A percentile compares a stretch with the other conserved stretches of the same genome.
phyloP scores from a whole-genome alignment of 176 grass and related monocot genomes.

The Aegilops speltoides region DNA sequence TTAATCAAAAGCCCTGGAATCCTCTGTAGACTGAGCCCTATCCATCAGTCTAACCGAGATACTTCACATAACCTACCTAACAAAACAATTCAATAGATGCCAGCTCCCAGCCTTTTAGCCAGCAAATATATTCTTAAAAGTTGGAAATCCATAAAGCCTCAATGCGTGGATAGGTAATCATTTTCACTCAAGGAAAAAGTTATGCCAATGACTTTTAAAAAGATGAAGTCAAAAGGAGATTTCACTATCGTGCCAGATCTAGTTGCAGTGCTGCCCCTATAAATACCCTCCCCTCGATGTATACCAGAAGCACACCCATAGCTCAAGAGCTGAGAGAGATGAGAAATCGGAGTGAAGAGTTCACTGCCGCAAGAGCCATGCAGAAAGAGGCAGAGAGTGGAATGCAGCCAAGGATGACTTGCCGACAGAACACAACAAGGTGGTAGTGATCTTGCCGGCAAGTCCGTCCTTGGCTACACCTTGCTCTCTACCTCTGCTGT shows the following conservation, averaged over 20 bases:
- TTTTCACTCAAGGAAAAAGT: constrained; percentile 16
- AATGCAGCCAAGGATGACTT: constrained; percentile 54
- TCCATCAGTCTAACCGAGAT: not conserved
- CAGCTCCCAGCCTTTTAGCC: not conserved
- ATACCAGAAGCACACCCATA: constrained; percentile 4
- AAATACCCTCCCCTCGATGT: constrained; percentile 13
- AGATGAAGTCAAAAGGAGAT: not conserved
- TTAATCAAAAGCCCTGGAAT: not conserved
- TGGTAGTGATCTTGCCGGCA: constrained; percentile 25
- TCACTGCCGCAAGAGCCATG: constrained; percentile 26
- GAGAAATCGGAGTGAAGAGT: not conserved
- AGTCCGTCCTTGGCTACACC: constrained; percentile 42
- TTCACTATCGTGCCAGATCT: constrained; percentile 4
- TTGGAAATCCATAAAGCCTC: not conserved
- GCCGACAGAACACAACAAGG: constrained; percentile 7
- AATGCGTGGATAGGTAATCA: not conserved
- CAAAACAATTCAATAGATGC: not conserved
- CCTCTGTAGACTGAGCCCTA: not conserved
- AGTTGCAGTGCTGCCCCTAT: constrained; percentile 18
- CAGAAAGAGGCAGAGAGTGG: constrained; percentile 31
- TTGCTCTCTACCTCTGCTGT: constrained; percentile 31
- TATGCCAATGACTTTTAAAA: not conserved
- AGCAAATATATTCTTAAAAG: not conserved
- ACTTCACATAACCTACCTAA: not conserved
- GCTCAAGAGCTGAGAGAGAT: not conserved